Evolutionary conservation across 1,139 yeast species (phyloP), one percentile per base, ranked within the genome.

Genomic region (Meyerozyma sp.): DNA sequence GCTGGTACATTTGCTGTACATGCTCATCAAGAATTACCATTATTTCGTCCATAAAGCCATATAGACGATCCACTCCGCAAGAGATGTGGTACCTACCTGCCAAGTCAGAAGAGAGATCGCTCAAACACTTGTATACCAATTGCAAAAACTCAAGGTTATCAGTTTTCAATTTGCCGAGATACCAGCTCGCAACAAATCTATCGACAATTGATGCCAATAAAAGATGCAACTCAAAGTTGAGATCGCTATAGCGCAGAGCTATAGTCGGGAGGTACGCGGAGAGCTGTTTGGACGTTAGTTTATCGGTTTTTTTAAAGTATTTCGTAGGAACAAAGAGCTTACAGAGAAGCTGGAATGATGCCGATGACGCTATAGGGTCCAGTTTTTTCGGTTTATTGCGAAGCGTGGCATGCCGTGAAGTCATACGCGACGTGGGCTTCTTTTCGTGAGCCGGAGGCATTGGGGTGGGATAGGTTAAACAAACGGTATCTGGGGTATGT

Each of bases 101-200:
- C 28, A 66, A 40, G 43, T 62, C 66, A 32, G 52, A 52, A 3
- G 66, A 56, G 36, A 70, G 53, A 26, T 58, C 66, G 46, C 70
- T 57, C 39, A 72, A 47, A 6, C 62, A 47, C 32, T 49, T 52
- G 49, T 71, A 70, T n/a, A 70, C 59, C 16, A 46, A 45, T 37
- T 50, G 58, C 16, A 70, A 45, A 49, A 73, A 70, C 35, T 65
- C 71, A 42, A 58, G 45, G 48, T 69, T 68, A 39, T 66, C 68
- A 2, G 77, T 70, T 44, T 70, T 69, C 18, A 73, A 55, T 47
- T 68, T 70, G 29, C 46, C 49, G 36, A 64, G 53, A 49, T 70
- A 73, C 78, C 78, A 73, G 40, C 71, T 59, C 44, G 60, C 58
- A 20, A 73, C 63, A 46, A 59, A 72, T 34, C 63, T 59, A 8